Base-by-base conservation (phyloP, 2,329 filamentous ascomycete genomes). In the Xylaria digitata region DNA sequence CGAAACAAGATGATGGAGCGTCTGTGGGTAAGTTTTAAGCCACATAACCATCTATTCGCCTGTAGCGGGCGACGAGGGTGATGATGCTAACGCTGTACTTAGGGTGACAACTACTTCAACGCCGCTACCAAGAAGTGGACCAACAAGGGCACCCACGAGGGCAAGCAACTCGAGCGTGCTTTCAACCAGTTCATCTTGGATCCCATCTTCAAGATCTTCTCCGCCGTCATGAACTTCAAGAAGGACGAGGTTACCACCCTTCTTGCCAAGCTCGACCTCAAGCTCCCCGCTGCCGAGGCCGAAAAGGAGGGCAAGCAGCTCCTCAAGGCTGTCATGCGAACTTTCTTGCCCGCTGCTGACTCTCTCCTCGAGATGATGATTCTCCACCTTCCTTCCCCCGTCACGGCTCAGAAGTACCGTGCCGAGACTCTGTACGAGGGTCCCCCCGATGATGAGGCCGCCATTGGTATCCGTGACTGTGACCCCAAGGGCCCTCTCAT, bases 1-100 rank as follows among this genome's bases (percentile, higher is more conserved):
- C 94, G 94, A 84, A 92, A 90, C 87, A 98, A 98, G 93, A 97
- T 99, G 96, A 97, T 98, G 92, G 93, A 97, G 88, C 94, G 96
- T 91, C 93, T 99, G 76, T 99, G 96, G 96, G 90, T 93, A 84
- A 83, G 89, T 70, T 43, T 46, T 46, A n/a, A 26, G n/a, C 26
- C 48, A 6, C 11, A 30, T 55, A 3, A 3, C 17, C 17, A 11
- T 3, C 7, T n/a, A 30, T 58, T 26, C 50, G 23, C 61, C 40
- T 7, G 21, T 23, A 21, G 26, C 5, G 13, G 13, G 19, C 34
- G 66, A n/a, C 23, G 45, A 63, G 52, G 26, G 71, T 78, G 69
- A 78, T 71, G 71, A 17, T 70, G 37, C 63, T 65, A 19, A 69
- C 23, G 48, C 11, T 17, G 1, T 63, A 1, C 5, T 32, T 60